Percentiles rank a stretch among this genome's conserved stretches.
Evolutionary conservation across 2,329 filamentous ascomycete species (phyloP).

Genomic region (Trichophyton mentagrophytes): DNA sequence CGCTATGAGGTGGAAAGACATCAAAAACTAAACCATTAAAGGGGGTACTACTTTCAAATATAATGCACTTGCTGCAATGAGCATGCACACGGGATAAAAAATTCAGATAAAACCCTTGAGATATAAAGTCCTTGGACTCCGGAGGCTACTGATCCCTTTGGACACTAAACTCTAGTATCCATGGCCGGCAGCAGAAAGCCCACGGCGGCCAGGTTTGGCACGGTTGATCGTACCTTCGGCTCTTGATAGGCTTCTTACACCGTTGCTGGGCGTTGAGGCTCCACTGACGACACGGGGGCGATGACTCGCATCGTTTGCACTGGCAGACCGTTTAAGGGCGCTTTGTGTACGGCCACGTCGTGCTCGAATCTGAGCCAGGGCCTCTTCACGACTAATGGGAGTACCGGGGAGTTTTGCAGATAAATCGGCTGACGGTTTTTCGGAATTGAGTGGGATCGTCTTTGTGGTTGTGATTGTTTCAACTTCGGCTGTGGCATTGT

Average conservation of each 20-base stretch:
- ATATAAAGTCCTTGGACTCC: too few species aligned
- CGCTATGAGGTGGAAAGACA: background rate
- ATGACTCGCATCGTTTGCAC: conserved; percentile 25
- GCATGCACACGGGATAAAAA: too few species aligned
- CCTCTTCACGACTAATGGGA: conserved; percentile 36
- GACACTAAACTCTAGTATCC: background rate
- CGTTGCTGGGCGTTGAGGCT: conserved; percentile 9
- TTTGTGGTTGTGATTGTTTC: conserved; percentile 18
- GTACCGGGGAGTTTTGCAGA: conserved; percentile 26
- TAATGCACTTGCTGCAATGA: background rate
- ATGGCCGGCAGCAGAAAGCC: conserved; percentile 18
- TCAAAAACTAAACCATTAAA: background rate
- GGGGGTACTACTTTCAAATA: background rate
- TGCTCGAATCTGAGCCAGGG: conserved; percentile 38
- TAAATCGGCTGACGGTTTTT: conserved; percentile 15
- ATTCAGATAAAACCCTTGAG: too few species aligned
- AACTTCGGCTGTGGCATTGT: conserved; percentile 1
- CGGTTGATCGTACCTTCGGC: conserved; percentile 19
- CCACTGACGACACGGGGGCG: conserved; percentile 2
- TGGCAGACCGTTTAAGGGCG: conserved; percentile 28
- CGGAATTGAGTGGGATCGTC: conserved; percentile 23
- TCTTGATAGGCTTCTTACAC: conserved; percentile 23
- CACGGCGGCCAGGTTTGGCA: conserved; percentile 13
- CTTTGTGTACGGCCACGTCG: conserved; percentile 33
- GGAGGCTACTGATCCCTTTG: background rate